These are phyloP conservation scores for Cercospora sp. DNA, from an alignment of 2,329 filamentous ascomycete genomes.

Conservation along the genomic window DNA sequence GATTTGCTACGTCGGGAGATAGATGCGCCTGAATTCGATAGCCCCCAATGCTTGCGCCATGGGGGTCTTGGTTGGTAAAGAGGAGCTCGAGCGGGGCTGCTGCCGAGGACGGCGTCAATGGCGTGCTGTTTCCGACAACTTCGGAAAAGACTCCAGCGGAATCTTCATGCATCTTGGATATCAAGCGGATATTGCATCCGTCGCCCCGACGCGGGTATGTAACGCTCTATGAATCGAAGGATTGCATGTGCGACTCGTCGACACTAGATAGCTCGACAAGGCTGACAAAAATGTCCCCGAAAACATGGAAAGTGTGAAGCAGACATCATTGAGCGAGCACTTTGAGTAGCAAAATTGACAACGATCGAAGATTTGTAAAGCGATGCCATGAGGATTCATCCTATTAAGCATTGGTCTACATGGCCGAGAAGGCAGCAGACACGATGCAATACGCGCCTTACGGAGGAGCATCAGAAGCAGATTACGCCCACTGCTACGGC, in stretches of 20 bases:
- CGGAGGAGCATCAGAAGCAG: neutral
- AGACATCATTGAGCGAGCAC: neutral
- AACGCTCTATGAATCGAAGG: neutral
- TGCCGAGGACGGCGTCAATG: slow-evolving; percentile 8
- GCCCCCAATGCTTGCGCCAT: slow-evolving; percentile 12
- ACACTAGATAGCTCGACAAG: neutral
- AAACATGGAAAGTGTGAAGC: neutral
- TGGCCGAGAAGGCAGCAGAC: neutral
- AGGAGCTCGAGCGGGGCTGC: slow-evolving; percentile 9
- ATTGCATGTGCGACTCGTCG: neutral
- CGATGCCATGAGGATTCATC: neutral
- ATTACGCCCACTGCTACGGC: neutral
- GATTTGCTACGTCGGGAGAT: slow-evolving; percentile 18
- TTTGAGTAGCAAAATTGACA: neutral
- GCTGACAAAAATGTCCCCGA: neutral
- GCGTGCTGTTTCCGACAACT: slow-evolving; percentile 2
- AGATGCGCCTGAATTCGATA: slow-evolving; percentile 17
- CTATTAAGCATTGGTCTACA: neutral
- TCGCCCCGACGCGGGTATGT: neutral
- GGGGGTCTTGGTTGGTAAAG: slow-evolving; percentile 10
- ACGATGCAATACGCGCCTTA: neutral
- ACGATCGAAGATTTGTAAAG: neutral
- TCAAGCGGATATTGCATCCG: neutral
- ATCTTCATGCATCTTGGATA: neutral
- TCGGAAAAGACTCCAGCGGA: neutral